A percentile compares a stretch with the other conserved stretches of the same genome.
These are phyloP conservation scores for Byssochlamys sp. DNA, from an alignment of 2,329 filamentous ascomycete species.

Conservation along the genomic window DNA sequence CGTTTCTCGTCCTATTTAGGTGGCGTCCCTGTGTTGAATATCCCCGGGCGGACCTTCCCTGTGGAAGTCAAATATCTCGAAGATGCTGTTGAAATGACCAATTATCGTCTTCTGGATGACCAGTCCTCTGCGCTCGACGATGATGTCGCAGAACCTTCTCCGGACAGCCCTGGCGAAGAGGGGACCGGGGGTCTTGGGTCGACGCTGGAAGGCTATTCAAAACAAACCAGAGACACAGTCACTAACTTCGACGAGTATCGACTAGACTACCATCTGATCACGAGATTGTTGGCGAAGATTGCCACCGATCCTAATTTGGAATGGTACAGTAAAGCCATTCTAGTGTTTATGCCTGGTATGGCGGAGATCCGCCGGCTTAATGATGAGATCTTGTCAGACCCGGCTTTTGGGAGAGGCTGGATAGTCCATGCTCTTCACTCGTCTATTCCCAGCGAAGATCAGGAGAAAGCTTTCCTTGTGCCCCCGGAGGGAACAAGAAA, in stretches of 20 bases:
- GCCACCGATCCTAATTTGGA: constrained; percentile 57
- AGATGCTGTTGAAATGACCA: constrained; percentile 80
- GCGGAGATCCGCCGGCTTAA: constrained; percentile 84
- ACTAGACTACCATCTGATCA: constrained; percentile 79
- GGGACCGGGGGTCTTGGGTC: constrained; percentile 51
- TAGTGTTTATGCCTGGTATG: constrained; percentile 92
- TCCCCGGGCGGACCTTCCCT: constrained; percentile 87
- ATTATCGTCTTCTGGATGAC: constrained; percentile 61
- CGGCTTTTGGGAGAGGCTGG: constrained; percentile 67
- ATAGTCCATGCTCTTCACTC: constrained; percentile 84
- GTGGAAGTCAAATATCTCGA: constrained; percentile 82
- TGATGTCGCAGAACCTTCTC: constrained; percentile 37
- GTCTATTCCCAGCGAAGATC: constrained; percentile 88
- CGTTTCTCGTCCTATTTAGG: constrained; percentile 82
- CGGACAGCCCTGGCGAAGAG: constrained; percentile 42
- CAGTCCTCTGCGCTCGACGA: constrained; percentile 31
- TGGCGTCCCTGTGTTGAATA: constrained; percentile 74
- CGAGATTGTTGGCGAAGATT: constrained; percentile 67
- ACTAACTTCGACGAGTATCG: constrained; percentile 77
- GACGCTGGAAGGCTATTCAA: constrained; percentile 63
- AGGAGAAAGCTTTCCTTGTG: constrained; percentile 81
- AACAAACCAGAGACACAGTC: constrained; percentile 64
- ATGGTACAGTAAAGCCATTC: constrained; percentile 73
- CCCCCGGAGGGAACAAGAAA: constrained; percentile 76
- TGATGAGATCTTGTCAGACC: constrained; percentile 69